Conservation (phyloP, 2,329 filamentous ascomycete genomes). For the Cladophialophora carrionii region DNA sequence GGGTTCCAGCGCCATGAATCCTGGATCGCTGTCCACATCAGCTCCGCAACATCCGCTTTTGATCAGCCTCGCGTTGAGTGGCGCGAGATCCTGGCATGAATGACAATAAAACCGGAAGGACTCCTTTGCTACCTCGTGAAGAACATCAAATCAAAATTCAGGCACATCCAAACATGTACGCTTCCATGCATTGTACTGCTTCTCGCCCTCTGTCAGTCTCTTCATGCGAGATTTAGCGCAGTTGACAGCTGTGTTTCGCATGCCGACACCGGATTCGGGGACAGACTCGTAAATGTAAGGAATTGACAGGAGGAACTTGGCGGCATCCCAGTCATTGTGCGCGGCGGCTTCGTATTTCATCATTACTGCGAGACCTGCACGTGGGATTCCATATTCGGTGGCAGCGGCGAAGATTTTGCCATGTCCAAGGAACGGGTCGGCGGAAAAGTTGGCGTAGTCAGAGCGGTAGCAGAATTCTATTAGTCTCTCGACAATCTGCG, state of each 20-base stretch:
- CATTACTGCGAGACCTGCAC: not conserved
- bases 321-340: not conserved
- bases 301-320: not conserved
- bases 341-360: not conserved
- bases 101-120: not conserved
- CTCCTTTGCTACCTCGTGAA: not conserved
- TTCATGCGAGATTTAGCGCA: not conserved
- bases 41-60: not conserved
- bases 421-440: not conserved
- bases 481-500: not conserved
- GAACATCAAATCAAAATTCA: not conserved
- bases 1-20: not conserved
- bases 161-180: not conserved
- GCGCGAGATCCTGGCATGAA: rapidly evolving
- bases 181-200: not conserved
- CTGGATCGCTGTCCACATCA: not conserved
- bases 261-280: not conserved
- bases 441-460: not conserved
- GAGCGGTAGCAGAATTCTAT: not conserved
- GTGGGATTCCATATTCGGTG: not conserved
- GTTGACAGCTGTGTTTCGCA: not conserved
- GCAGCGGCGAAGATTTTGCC: not conserved
- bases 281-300: not conserved
- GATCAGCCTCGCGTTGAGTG: not conserved
- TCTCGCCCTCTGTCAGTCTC: not conserved